A percentile compares a stretch with the other conserved stretches of the same genome.
Conservation (phyloP, 345 rosid genomes). For the Brassica cretica region DNA sequence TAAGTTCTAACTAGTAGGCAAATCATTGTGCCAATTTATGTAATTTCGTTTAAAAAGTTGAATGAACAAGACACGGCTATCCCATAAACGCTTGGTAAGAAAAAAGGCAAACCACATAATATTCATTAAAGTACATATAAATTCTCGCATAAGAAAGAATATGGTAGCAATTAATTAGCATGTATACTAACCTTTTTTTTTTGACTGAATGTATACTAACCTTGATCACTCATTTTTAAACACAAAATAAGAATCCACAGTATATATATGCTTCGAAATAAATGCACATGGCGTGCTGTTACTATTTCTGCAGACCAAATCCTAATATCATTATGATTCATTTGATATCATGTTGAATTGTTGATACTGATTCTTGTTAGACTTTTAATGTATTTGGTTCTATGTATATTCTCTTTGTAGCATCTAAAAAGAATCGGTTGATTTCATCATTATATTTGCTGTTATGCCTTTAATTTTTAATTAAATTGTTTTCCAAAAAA, state of each 20-base stretch:
- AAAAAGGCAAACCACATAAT: background rate
- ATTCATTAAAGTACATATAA: background rate
- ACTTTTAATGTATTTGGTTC: constrained; percentile 15
- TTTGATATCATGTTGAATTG: background rate
- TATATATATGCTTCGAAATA: background rate
- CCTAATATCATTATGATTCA: constrained; percentile 31
- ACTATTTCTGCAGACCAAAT: constrained; percentile 33
- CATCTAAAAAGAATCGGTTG: background rate
- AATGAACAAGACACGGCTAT: background rate
- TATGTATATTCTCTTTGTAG: constrained; percentile 9
- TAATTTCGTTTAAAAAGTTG: background rate
- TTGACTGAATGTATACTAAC: background rate
- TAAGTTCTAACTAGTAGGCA: constrained; percentile 27
- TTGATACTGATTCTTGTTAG: constrained; percentile 26
- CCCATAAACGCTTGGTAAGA: constrained; percentile 8
- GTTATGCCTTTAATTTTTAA: background rate
- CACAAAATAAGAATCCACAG: constrained; percentile 4
- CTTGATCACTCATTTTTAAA: background rate
- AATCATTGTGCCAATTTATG: constrained; percentile 24
- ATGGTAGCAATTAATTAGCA: background rate
- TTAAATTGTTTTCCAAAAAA: too few relatives aligned
- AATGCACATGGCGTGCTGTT: constrained; percentile 30
- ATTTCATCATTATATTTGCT: background rate
- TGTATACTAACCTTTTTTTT: background rate
- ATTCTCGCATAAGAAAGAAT: background rate